Percentiles rank a stretch among this genome's conserved stretches.
Conservation (phyloP, 2,329 filamentous ascomycete species). For the Byssochlamys sp. region DNA sequence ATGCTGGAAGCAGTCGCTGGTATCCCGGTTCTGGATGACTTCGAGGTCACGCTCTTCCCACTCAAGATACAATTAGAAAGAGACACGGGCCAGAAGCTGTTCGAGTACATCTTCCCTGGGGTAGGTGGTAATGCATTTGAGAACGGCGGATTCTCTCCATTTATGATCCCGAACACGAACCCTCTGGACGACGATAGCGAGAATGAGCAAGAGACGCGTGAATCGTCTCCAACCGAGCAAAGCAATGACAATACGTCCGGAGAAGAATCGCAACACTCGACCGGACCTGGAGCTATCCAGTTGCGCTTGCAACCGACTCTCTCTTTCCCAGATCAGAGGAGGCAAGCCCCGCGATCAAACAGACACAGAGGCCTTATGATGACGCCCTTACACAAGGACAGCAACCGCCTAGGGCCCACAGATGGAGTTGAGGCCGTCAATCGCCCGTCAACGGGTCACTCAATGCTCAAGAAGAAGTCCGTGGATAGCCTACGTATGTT, state of each 20-base stretch:
- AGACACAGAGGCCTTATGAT: constrained; percentile 25
- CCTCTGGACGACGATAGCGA: constrained; percentile 34
- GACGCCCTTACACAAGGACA: constrained; percentile 24
- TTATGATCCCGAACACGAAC: constrained; percentile 46
- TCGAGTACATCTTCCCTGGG: constrained; percentile 94
- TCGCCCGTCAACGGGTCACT: constrained; percentile 20
- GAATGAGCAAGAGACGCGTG: constrained; percentile 43
- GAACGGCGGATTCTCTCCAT: constrained; percentile 41
- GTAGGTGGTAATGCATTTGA: constrained; percentile 50
- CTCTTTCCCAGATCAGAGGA: constrained; percentile 40
- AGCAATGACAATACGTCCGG: constrained; percentile 27
- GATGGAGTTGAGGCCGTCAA: constrained; percentile 18
- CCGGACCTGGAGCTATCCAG: constrained; percentile 65
- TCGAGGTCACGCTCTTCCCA: constrained; percentile 87
- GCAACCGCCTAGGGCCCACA: constrained; percentile 12
- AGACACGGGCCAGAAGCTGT: constrained; percentile 82
- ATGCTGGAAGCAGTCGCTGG: constrained; percentile 97
- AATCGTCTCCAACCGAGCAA: constrained; percentile 30
- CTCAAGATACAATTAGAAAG: constrained; percentile 88
- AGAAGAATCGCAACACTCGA: constrained; percentile 46
- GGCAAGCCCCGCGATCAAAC: constrained; percentile 21
- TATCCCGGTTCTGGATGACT: constrained; percentile 93
- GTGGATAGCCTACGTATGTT: constrained; percentile 32
- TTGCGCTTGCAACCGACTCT: constrained; percentile 75
- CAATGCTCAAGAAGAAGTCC: constrained; percentile 31